Evolutionary conservation across 768 basidiomycete genomes (phyloP), one percentile per base, ranked within the genome.

Genomic region (Auriscalpium orientale): DNA sequence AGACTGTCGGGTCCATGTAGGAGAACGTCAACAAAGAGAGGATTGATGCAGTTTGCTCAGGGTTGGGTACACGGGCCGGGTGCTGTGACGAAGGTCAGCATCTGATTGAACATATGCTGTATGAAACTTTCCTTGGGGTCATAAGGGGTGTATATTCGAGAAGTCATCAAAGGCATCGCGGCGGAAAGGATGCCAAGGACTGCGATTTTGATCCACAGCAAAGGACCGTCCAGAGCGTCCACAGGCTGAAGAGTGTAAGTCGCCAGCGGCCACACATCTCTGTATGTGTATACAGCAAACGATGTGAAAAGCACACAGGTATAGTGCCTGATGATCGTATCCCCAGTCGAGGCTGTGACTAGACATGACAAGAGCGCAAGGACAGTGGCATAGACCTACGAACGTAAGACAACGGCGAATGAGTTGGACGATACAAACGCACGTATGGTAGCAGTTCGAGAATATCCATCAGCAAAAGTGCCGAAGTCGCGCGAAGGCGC

Each of bases 1-100:
- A 71, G 21, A 85, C 68, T 35, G 79, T 66, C 2, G 73, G 72
- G 58, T 87, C 81, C 57, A 87, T 67, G 68, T 76, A 88, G 16
- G 70, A 67, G 64, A 75, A 85, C 4, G 73, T 63, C 15, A 77
- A 36, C 56, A 73, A 68, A 1, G 70, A 69, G 16, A 70, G 34
- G 40, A 60, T 49, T 0, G 67, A 68, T 6, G 68, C 66, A 0
- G 68, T 71, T 57, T 71, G 69, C 53, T 70, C 68, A 1, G 67
- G 64, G 57, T 66, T 68, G 0, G 63, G 58, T 22, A 56, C 60
- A 8, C 56, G 36, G 34, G 58, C 56, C 3, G 67, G 66, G 20
- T 71, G 60, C 68, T 70, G 36, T 10, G 16, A 10, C 10, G 7
- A 22, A 28, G 28, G 36, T 45, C 35, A 36, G 18, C 33, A 2